These are phyloP conservation scores for Pleurotus cornucopiae DNA, from an alignment of 768 basidiomycete species.

Conservation along the genomic window DNA sequence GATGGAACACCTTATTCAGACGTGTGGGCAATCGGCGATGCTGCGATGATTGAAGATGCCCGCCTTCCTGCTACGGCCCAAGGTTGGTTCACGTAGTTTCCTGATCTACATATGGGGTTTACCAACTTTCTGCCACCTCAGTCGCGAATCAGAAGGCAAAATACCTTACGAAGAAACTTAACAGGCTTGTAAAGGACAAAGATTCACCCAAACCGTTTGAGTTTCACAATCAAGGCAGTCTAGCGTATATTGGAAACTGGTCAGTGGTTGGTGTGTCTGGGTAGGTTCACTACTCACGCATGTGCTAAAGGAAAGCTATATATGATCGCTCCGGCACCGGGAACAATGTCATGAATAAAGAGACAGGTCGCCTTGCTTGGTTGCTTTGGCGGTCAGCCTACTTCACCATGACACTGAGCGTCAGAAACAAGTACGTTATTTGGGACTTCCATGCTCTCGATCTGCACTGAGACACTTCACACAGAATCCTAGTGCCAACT, in stretches of 20 bases:
- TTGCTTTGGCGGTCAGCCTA: conserved; percentile 79
- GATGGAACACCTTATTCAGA: conserved; percentile 55
- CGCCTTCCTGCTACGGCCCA: conserved; percentile 83
- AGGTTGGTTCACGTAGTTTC: conserved; percentile 31
- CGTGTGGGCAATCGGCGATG: conserved; percentile 83
- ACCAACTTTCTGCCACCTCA: conserved; percentile 17
- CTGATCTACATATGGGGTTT: background rate
- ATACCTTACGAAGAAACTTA: conserved; percentile 64
- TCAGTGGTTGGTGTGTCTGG: conserved; percentile 20
- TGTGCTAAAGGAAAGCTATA: conserved; percentile 59
- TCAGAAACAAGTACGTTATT: conserved; percentile 59
- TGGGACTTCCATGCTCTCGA: background rate
- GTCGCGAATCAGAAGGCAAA: conserved; percentile 77
- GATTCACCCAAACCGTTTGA: conserved; percentile 50
- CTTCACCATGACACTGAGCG: conserved; percentile 71
- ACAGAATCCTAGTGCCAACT: conserved; percentile 60
- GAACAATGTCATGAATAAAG: conserved; percentile 48
- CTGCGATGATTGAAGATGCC: conserved; percentile 51
- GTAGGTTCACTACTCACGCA: background rate
- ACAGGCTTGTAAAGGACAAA: conserved; percentile 52
- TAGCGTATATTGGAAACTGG: conserved; percentile 82
- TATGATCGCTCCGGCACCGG: conserved; percentile 60
- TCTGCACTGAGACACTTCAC: background rate
- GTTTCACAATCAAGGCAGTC: conserved; percentile 68
- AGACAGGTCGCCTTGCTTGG: conserved; percentile 71